Evolutionary conservation across 2,329 filamentous ascomycete species (phyloP).

Genomic region (Pestalotiopsis sp.): DNA sequence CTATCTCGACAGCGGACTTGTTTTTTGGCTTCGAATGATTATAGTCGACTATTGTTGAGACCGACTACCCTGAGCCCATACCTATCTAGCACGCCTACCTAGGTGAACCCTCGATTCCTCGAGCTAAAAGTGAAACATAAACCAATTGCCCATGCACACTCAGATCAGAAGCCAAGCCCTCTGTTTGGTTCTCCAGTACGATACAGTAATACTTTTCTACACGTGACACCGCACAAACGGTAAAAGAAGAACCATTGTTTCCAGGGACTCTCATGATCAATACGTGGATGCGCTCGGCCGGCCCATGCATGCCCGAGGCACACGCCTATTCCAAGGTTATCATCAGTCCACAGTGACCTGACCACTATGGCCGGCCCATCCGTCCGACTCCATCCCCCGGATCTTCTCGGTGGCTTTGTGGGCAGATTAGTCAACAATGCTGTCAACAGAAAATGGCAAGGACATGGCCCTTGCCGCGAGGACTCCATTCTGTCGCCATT

Average conservation of each 20-base stretch:
- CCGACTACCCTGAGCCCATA: too few relatives aligned
- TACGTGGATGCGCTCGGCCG: background rate
- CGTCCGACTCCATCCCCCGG: conserved; percentile 4
- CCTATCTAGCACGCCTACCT: too few relatives aligned
- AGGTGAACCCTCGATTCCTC: too few relatives aligned
- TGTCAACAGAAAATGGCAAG: conserved; percentile 3
- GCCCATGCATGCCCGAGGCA: background rate
- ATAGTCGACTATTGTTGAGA: too few relatives aligned
- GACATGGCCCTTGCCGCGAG: background rate
- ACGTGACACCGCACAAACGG: too few relatives aligned
- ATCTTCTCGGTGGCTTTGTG: conserved; percentile 13
- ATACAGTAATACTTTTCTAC: too few relatives aligned
- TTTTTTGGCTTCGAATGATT: too few relatives aligned
- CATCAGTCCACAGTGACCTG: background rate
- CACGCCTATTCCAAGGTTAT: background rate
- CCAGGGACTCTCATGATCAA: background rate
- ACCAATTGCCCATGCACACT: too few relatives aligned
- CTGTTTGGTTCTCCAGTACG: too few relatives aligned
- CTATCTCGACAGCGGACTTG: background rate
- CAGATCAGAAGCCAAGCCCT: too few relatives aligned
- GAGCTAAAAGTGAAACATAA: too few relatives aligned
- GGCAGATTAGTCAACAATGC: conserved; percentile 8
- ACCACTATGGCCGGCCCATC: background rate
- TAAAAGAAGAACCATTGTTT: background rate
- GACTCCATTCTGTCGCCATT: background rate